Conservation (phyloP, 1,139 yeast genomes). For the Blastobotrys ciferrii region DNA sequence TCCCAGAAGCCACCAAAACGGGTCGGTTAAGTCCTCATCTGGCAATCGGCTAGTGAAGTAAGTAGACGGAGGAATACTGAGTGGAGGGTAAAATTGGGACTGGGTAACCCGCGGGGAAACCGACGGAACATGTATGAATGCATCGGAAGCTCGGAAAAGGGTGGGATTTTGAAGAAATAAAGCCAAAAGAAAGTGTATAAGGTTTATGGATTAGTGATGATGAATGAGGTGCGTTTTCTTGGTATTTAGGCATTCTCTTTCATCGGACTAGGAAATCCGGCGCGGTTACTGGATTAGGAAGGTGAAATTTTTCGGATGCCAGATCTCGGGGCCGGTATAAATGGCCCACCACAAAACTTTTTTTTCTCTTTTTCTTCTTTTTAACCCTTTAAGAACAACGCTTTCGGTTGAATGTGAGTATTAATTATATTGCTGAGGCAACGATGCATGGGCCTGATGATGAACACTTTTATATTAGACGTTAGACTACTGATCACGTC, state of each 20-base stretch:
- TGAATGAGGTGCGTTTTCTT: not conserved
- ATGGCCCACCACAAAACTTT: not conserved
- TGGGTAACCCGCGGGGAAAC: not conserved
- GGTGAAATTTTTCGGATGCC: conserved; percentile 1
- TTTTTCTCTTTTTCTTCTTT: conserved; percentile 8
- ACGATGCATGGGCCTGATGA: conserved; percentile 12
- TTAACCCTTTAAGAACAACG: conserved; percentile 4
- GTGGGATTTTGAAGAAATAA: not conserved
- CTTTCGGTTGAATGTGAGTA: conserved; percentile 10
- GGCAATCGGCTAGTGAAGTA: too few relatives aligned
- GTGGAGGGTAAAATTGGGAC: not conserved
- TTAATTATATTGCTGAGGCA: not conserved
- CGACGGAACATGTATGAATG: not conserved
- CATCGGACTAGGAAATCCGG: not conserved
- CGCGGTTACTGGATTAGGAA: not conserved
- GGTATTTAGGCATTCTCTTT: not conserved
- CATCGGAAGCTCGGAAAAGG: not conserved
- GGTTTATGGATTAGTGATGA: not conserved
- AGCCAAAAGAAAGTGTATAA: not conserved
- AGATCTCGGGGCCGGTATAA: conserved; percentile 1
- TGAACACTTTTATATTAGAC: conserved; percentile 38
- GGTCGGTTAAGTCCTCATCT: too few relatives aligned
- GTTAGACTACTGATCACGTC: conserved; percentile 51
- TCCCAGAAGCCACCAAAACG: too few relatives aligned
- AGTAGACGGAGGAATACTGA: not conserved